phyloP scores from a whole-genome alignment of 805 yeast genomes.

The Kregervanrija fluxuum region DNA sequence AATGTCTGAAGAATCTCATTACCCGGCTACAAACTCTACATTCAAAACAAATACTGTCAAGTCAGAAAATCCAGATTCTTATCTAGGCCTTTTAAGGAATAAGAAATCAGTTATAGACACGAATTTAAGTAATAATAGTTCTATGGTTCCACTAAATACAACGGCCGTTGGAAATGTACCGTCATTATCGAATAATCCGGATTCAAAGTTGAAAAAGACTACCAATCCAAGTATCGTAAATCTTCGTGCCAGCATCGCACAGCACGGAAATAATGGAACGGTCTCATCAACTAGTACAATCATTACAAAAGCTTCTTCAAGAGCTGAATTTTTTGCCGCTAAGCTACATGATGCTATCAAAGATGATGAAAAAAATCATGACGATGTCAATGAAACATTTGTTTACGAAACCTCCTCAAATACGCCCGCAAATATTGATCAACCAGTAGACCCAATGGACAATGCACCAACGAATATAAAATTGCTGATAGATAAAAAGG shows the following conservation, averaged over 20 bases:
- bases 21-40: neutral
- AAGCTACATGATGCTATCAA: constrained; percentile 90
- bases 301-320: constrained; percentile 50
- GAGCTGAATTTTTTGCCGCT: constrained; percentile 93
- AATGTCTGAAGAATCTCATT: neutral
- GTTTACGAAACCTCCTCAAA: constrained; percentile 63
- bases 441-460: neutral
- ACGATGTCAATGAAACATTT: constrained; percentile 91
- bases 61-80: constrained; percentile 3
- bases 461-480: neutral
- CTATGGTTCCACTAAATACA: too few species aligned
- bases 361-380: constrained; percentile 59
- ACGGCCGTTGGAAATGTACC: too few species aligned
- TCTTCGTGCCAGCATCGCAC: constrained; percentile 17
- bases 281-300: constrained; percentile 21
- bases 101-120: constrained; percentile 1
- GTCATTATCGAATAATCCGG: constrained; percentile 1
- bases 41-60: neutral
- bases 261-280: constrained; percentile 15
- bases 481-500: neutral
- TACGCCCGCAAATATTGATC: constrained; percentile 17
- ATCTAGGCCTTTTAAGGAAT: constrained; percentile 3
- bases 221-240: constrained; percentile 21
- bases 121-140: neutral
- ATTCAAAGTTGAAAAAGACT: constrained; percentile 10